Base-by-base conservation (phyloP, 2,329 filamentous ascomycete species). In the Nemania serpens region DNA sequence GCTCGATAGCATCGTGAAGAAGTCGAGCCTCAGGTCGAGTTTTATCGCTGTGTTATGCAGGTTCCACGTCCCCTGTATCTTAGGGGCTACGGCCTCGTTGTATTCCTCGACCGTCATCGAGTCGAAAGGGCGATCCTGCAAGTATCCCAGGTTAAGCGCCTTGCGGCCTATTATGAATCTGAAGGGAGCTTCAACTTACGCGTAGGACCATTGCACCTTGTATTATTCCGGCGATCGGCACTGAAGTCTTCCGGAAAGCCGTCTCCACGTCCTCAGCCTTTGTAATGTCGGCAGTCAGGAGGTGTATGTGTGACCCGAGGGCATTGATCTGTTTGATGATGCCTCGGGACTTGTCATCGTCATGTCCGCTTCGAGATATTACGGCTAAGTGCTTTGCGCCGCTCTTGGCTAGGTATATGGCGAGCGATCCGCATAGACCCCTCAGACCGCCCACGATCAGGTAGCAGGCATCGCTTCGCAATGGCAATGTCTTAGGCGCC, bases 41-140 rank as follows among this genome's bases (percentile, higher is more conserved):
- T 70, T 51, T 5, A 61, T 36, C 1, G 66, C 48, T 0, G 34
- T 63, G 4, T 66, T 50, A 63, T 78, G 75, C 1, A 79, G 69
- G 60, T 78, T 79, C 71, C 72, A 76, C 0, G 77, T 77, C 4
- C 77, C 77, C 7, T 68, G 46, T 1, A 77, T 68, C 64, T 81
- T 81, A 54, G 69, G 68, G 2, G 57, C 49, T 17, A 74, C 58
- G 13, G 71, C 70, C 0, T 59, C 59, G 25, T 69, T 67, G 67
- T 70, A 79, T 5, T 75, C 69, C 1, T 69, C 53, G 17, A 67
- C 22, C 1, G 68, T 73, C 75, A 78, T 78, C 10, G 58, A 59
- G 37, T 69, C 65, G 42, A 62, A 71, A 0, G 66, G 59, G 7
- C 60, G 60, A 43, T 73, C 71, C 62, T 51, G n/a, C 11, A 29